Conservation (phyloP, 257 asterid genomes). For the Solanum appendiculatum region DNA sequence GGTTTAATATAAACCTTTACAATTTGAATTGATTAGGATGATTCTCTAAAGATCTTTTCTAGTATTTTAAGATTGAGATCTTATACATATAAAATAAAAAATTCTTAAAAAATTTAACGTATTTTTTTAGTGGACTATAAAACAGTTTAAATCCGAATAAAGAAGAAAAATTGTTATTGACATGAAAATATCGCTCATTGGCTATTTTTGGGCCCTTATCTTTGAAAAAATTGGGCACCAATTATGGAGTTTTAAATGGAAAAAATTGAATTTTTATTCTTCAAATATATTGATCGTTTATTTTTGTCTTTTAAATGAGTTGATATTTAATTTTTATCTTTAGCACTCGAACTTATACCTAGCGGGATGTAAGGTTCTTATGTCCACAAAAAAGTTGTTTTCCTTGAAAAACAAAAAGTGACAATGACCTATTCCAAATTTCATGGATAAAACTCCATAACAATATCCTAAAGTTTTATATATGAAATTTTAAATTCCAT, state of each 20-base stretch:
- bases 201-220: neutral
- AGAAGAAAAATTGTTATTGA: neutral
- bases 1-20: neutral
- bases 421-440: neutral
- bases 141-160: neutral
- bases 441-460: neutral
- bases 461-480: neutral
- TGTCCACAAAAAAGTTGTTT: too few relatives aligned
- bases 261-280: too few relatives aligned
- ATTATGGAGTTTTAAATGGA: neutral
- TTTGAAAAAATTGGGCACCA: neutral
- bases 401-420: too few relatives aligned
- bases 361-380: neutral
- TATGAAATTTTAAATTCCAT: neutral
- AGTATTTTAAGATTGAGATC: neutral
- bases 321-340: too few relatives aligned
- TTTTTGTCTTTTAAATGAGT: too few relatives aligned
- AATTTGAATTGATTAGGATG: neutral
- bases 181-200: neutral
- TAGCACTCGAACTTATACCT: too few relatives aligned
- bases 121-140: neutral
- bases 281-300: too few relatives aligned
- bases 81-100: neutral
- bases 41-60: neutral
- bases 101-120: neutral